Percentiles rank a stretch among this genome's conserved stretches.
phyloP scores from a whole-genome alignment of 2,329 filamentous ascomycete species.

The Rutstroemia sp. region DNA sequence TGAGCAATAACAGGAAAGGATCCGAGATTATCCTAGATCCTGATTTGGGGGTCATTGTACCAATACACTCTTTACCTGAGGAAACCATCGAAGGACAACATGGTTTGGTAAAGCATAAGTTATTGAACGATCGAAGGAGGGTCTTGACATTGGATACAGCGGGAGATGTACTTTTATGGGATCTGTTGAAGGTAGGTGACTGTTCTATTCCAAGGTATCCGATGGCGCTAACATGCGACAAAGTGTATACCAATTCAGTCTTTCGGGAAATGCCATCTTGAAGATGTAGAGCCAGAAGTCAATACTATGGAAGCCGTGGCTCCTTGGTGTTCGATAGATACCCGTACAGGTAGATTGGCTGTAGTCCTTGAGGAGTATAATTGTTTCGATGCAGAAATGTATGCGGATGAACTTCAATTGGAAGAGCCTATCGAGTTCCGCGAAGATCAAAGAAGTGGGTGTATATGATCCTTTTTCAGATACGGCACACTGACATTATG shows the following conservation, averaged over 20 bases:
- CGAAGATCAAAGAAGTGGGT: slow-evolving; percentile 86
- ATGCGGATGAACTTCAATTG: slow-evolving; percentile 79
- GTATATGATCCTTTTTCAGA: slow-evolving; percentile 4
- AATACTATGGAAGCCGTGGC: slow-evolving; percentile 86
- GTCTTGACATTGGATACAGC: slow-evolving; percentile 91
- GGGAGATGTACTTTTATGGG: slow-evolving; percentile 92
- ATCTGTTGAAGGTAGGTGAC: slow-evolving; percentile 66
- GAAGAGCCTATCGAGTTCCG: slow-evolving; percentile 72
- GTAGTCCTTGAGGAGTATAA: slow-evolving; percentile 91
- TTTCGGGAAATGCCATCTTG: slow-evolving; percentile 91
- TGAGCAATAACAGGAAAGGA: slow-evolving; percentile 42
- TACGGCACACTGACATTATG: slow-evolving; percentile 16
- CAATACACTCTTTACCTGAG: slow-evolving; percentile 60
- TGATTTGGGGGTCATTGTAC: slow-evolving; percentile 44
- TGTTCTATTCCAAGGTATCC: slow-evolving; percentile 13
- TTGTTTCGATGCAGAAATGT: slow-evolving; percentile 96
- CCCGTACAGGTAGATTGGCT: slow-evolving; percentile 82
- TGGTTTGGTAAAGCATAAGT: slow-evolving; percentile 84
- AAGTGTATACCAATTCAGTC: slow-evolving; percentile 80
- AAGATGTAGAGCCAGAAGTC: slow-evolving; percentile 80
- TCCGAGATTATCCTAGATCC: slow-evolving; percentile 48
- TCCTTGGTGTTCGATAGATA: slow-evolving; percentile 94
- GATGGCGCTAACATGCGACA: slow-evolving; percentile 15
- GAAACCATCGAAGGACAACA: slow-evolving; percentile 93
- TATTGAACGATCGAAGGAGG: slow-evolving; percentile 83